Conservation (phyloP, 2,329 filamentous ascomycete species). For the Fusarium bulbicola region DNA sequence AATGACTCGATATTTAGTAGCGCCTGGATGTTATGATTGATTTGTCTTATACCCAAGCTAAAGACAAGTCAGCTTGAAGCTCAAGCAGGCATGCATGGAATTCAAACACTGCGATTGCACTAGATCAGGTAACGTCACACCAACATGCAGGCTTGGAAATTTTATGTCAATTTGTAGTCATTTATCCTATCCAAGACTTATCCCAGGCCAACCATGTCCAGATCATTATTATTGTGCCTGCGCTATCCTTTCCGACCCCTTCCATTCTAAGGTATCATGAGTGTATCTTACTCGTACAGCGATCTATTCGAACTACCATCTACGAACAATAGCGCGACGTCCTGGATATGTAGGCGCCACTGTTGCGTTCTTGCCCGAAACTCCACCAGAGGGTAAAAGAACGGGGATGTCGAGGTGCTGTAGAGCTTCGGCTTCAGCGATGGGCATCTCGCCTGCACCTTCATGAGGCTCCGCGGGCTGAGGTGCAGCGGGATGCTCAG, state of each 20-base stretch:
- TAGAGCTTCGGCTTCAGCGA: slow-evolving; percentile 1
- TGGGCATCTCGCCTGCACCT: neutral
- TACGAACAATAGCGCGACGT: slow-evolving; percentile 15
- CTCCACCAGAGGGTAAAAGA: slow-evolving; percentile 6
- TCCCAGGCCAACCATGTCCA: slow-evolving; percentile 6
- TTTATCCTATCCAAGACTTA: slow-evolving; percentile 21
- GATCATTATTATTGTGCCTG: slow-evolving; percentile 18
- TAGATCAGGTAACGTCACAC: too few relatives aligned
- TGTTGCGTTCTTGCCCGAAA: neutral
- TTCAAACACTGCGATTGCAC: too few relatives aligned
- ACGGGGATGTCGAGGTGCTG: slow-evolving; percentile 2
- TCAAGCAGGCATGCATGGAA: too few relatives aligned
- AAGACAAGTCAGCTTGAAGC: too few relatives aligned
- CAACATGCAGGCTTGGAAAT: too few relatives aligned
- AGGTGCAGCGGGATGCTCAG: neutral
- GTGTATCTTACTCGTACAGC: neutral
- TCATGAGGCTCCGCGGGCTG: neutral
- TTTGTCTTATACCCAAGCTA: too few relatives aligned
- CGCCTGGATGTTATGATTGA: too few relatives aligned
- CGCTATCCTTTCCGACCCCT: neutral
- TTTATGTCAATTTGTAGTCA: slow-evolving; percentile 7
- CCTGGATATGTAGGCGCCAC: slow-evolving; percentile 1
- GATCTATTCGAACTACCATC: neutral
- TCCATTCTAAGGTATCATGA: neutral
- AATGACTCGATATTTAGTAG: too few relatives aligned